Evolutionary conservation across 1,284 basidiomycete species (phyloP).

Genomic region (Apiotrichum sp.): DNA sequence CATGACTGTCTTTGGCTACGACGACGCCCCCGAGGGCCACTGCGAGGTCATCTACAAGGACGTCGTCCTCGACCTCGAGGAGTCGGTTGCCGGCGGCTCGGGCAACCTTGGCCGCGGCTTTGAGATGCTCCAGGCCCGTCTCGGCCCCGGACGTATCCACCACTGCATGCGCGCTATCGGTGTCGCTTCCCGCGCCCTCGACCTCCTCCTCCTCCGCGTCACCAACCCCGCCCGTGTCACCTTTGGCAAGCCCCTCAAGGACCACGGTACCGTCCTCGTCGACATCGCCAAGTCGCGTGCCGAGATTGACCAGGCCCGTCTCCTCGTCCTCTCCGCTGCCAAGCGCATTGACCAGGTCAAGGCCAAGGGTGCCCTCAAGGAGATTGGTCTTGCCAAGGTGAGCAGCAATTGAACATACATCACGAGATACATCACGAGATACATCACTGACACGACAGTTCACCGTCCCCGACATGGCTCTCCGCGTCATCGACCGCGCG

Average conservation of each 20-base stretch:
- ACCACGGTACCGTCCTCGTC: slow-evolving; percentile 85
- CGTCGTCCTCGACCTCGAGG: slow-evolving; percentile 68
- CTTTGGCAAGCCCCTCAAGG: slow-evolving; percentile 83
- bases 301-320: slow-evolving; percentile 79
- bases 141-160: slow-evolving; percentile 93
- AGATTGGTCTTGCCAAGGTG: slow-evolving; percentile 87
- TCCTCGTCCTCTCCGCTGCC: slow-evolving; percentile 90
- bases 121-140: slow-evolving; percentile 95
- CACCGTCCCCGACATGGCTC: slow-evolving; percentile 82
- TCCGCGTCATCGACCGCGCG: slow-evolving; percentile 80
- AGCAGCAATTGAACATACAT: no score
- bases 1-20: slow-evolving; percentile 89
- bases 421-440: no score
- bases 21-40: slow-evolving; percentile 92
- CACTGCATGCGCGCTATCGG: slow-evolving; percentile 98
- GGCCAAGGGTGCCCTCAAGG: slow-evolving; percentile 91
- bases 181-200: slow-evolving; percentile 74
- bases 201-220: slow-evolving; percentile 83
- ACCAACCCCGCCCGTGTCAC: slow-evolving; percentile 86
- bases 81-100: slow-evolving; percentile 62
- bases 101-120: slow-evolving; percentile 80
- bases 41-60: slow-evolving; percentile 93
- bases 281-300: slow-evolving; percentile 88
- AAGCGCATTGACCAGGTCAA: slow-evolving; percentile 82
- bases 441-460: slow-evolving; percentile 51